Evolutionary conservation across 1,284 basidiomycete genomes (phyloP).

Genomic region (Trametes hirsuta): DNA sequence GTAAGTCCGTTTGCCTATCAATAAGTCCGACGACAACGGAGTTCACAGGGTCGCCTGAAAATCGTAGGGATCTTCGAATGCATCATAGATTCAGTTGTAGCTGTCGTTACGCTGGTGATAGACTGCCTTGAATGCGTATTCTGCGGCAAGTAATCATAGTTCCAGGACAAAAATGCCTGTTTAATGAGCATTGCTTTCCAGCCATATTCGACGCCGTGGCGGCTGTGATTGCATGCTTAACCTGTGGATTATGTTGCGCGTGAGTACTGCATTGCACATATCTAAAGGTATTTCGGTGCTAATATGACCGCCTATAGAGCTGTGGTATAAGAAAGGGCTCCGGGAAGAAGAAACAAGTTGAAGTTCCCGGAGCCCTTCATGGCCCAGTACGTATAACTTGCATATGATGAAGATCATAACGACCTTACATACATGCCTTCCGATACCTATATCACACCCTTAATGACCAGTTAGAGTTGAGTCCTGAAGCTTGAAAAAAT

Average conservation of each 20-base stretch:
- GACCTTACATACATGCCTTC: no score
- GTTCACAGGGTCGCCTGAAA: no score
- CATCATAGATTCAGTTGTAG: slow-evolving; percentile 13
- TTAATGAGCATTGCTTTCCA: not conserved
- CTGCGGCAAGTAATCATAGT: not conserved
- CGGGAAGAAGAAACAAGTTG: slow-evolving; percentile 6
- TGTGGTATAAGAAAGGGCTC: slow-evolving; percentile 16
- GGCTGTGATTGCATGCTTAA: slow-evolving; percentile 11
- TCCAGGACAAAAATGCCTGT: not conserved
- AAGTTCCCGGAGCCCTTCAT: slow-evolving; percentile 13
- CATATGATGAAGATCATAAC: no score
- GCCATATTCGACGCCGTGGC: slow-evolving; percentile 14
- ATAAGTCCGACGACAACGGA: not conserved
- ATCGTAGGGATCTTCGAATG: slow-evolving; percentile 12
- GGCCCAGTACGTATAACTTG: no score
- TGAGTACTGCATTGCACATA: not conserved
- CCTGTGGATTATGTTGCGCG: slow-evolving; percentile 19
- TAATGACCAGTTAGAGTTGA: no score
- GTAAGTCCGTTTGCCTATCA: not conserved
- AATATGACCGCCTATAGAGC: not conserved
- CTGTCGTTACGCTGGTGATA: slow-evolving; percentile 3
- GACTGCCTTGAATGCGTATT: slow-evolving; percentile 15
- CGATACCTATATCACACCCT: no score
- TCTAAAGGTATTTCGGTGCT: not conserved
- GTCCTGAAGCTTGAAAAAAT: no score